A percentile compares a stretch with the other conserved stretches of the same genome.
Evolutionary conservation across 768 basidiomycete genomes (phyloP).

Genomic region (Suillus bovinus): DNA sequence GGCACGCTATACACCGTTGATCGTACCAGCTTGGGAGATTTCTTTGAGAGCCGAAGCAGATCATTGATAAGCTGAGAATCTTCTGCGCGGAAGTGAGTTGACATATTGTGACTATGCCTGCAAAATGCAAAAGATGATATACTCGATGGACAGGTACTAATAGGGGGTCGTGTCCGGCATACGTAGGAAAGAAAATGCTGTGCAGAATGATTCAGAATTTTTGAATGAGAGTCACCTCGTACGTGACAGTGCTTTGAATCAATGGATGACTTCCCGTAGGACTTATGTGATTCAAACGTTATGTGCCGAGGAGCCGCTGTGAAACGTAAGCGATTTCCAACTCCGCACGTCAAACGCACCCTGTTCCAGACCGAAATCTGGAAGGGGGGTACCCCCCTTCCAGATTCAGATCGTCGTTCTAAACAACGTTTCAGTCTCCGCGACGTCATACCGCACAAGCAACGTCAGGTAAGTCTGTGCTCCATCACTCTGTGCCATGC

Average conservation of each 20-base stretch:
- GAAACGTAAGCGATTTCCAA: no score
- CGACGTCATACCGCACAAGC: no score
- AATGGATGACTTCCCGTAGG: background rate
- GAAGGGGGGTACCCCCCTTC: no score
- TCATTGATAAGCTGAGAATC: constrained; percentile 63
- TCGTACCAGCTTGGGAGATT: constrained; percentile 64
- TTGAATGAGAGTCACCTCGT: constrained; percentile 13
- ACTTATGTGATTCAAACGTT: background rate
- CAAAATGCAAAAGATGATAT: background rate
- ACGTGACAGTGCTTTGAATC: background rate
- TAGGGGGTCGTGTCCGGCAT: constrained; percentile 13
- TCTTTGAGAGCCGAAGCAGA: constrained; percentile 53
- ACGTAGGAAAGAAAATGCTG: constrained; percentile 14
- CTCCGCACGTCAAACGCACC: no score
- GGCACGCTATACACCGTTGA: background rate
- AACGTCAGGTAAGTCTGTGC: no score
- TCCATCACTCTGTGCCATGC: no score
- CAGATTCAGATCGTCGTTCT: no score
- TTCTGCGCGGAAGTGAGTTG: constrained; percentile 28
- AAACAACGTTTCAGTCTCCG: no score
- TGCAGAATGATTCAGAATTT: constrained; percentile 9
- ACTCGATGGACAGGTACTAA: background rate
- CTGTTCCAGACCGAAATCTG: no score
- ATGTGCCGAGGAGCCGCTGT: no score
- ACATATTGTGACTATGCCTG: constrained; percentile 20